phyloP scores from a whole-genome alignment of 768 basidiomycete species.

The Sutorius australiensis region DNA sequence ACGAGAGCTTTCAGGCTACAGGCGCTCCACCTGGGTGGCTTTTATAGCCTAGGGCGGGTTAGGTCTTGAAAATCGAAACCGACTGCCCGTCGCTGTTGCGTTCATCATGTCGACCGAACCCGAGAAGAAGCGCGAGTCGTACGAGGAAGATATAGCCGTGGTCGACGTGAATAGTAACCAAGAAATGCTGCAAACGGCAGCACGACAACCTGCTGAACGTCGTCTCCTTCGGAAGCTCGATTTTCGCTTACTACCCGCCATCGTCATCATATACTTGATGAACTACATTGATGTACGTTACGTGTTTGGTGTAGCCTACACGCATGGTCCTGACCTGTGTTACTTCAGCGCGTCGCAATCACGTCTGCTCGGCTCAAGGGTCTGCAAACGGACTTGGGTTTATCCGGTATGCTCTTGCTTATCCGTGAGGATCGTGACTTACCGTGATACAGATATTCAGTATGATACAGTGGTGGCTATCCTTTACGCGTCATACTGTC shows the following conservation, averaged over 20 bases:
- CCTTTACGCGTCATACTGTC: slow-evolving; percentile 58
- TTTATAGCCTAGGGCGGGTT: background rate
- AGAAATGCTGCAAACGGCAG: slow-evolving; percentile 1
- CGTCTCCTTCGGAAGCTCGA: slow-evolving; percentile 55
- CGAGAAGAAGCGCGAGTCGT: slow-evolving; percentile 16
- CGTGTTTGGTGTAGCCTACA: background rate
- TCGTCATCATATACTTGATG: slow-evolving; percentile 59
- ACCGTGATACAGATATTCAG: slow-evolving; percentile 41
- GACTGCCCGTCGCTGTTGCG: background rate
- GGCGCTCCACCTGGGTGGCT: background rate
- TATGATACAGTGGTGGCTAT: slow-evolving; percentile 54
- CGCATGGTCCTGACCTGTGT: background rate
- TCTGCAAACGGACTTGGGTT: slow-evolving; percentile 44
- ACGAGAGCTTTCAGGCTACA: background rate
- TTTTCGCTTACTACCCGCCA: slow-evolving; percentile 50
- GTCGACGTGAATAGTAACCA: background rate
- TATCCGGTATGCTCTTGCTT: slow-evolving; percentile 36
- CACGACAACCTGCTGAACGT: slow-evolving; percentile 13
- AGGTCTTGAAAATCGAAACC: background rate
- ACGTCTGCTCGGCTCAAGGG: slow-evolving; percentile 49
- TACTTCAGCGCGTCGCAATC: slow-evolving; percentile 44
- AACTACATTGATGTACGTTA: slow-evolving; percentile 60
- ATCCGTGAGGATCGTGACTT: background rate
- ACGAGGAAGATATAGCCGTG: background rate
- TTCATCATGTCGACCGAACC: slow-evolving; percentile 11